Evolutionary conservation across 2,329 filamentous ascomycete genomes (phyloP), one percentile per base, ranked within the genome.

Genomic region (Colletotrichum sp.): DNA sequence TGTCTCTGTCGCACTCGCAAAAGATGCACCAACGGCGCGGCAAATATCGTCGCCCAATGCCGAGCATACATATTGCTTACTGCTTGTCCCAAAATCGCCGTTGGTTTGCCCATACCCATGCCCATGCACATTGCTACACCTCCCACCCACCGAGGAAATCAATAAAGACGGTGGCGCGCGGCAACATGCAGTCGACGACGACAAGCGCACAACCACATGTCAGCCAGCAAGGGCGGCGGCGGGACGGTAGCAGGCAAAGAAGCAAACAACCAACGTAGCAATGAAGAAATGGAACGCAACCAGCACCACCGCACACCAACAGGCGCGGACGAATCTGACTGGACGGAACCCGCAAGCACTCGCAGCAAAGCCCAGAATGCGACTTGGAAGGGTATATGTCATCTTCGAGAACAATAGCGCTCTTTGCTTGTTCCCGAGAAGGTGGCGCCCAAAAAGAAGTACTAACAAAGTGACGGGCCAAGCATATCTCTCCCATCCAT

Each of bases 121-220:
- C 28, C 12, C 43, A 52, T 52, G 43, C n/a, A 52, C 43, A 52
- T 52, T 64, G 16, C 36, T 7, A 21, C 24, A 8, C 30, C 18
- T 13, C 48, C 30, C 6, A 7, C 18, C 7, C 7, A 28, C 52
- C 24, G 28, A 24, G 18, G 1, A 36, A 18, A 13, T 28, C 10
- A 13, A 55, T 24, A 18, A 43, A 65, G 6, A 48, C 36, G 32
- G 32, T 57, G 73, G 64, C 74, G 74, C 71, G 71, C 71, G 71
- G 74, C 71, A 74, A 65, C 18, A 69, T 69, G 71, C 73, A 68
- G 26, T 28, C 7, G n/a, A 57, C 32, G n/a, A 71, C 57, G n/a
- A 71, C 57, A 64, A 71, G 26, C 57, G 43, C 43, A 52, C 12
- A 21, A 52, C 43, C 43, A 52, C 43, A 52, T 52, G 43, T 52